Evolutionary conservation across 2,329 filamentous ascomycete species (phyloP), one percentile per base, ranked within the genome.

Genomic region (Fusarium multiceps): DNA sequence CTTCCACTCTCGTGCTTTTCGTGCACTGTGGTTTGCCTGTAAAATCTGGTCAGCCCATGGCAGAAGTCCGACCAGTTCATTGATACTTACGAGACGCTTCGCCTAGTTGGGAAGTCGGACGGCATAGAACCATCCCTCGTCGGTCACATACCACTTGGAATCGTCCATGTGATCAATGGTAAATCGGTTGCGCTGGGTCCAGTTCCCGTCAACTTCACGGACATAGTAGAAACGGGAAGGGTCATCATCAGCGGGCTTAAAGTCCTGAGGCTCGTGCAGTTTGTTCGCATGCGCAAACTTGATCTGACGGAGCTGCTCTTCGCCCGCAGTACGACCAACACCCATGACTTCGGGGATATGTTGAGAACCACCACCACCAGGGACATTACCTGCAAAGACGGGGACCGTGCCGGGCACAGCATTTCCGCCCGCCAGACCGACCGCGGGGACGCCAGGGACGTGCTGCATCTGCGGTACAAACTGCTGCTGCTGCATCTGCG

Each of bases 241-340:
- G 77, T 89, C 85, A 68, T 88, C 84, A 73, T 90, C 88, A 21
- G 84, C 82, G 4, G 89, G 89, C 78, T 89, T 87, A 75, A 90
- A 88, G 71, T 89, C 87, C 81, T 90, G 88, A 18, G 86, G 84
- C 76, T 88, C 84, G 69, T 85, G 83, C 69, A 86, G 79, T 70
- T 82, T 81, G 76, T 85, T 86, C 68, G 80, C 77, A 63, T 83
- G 75, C n/a, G 85, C 84, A 67, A 85, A 82, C 71, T 85, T 79
- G 46, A 82, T 76, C 75, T 86, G 83, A 60, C 85, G 82, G 21
- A 83, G 75, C 34, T 81, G 78, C 46, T 84, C 76, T 75, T 89
- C 86, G 59, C 74, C 76, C 37, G 79, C 77, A 3, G 86, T 89
- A 68, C 82, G 83, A 66, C 86, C 86, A 54, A 88, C 73, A 59